Evolutionary conservation across 768 basidiomycete genomes (phyloP), one percentile per base, ranked within the genome.

Genomic region (Favolaschia claudopus): DNA sequence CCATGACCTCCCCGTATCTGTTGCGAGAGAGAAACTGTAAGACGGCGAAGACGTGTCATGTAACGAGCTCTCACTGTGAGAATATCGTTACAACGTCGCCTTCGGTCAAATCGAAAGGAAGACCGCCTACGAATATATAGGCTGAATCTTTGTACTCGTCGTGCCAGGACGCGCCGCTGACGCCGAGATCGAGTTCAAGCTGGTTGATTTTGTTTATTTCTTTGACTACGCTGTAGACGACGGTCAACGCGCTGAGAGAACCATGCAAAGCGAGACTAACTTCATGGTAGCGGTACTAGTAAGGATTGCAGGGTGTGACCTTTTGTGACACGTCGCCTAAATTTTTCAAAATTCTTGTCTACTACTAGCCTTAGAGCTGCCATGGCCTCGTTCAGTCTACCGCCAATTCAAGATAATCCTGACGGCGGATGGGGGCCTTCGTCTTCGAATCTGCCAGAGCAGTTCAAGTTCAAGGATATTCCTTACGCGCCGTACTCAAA

Each of bases 401-500:
- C 95, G 37, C 83, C 84, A 1, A 94, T 98, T 63, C 84, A 92
- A 75, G 95, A 96, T 73, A 95, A 93, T 76, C 89, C 90, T 34
- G 95, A 96, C 67, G 94, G 93, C 31, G 92, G 93, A 52, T 98
- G 96, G 96, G 94, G 94, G 1, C 93, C 95, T 7, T 86, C 89
- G 4, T 84, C 89, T 1, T 82, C 79, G 2, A 90, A 92, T 73
- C 79, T 96, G 20, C 95, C 96, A 1, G 82, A 90, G 40, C 89
- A 94, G 63, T 98, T 96, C 79, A 95, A 96, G 77, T 97, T 97
- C 85, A 95, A 93, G 76, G 97, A 98, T 68, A 97, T 99, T 59
- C 97, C 97, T 42, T 99, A 99, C 71, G 96, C 96, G 1, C 96
- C 96, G 5, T 99, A 93, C 83, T 95, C 95, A 77, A 99, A 99